phyloP scores from a whole-genome alignment of 2,329 filamentous ascomycete species.

The Aspergillus bombycis region DNA sequence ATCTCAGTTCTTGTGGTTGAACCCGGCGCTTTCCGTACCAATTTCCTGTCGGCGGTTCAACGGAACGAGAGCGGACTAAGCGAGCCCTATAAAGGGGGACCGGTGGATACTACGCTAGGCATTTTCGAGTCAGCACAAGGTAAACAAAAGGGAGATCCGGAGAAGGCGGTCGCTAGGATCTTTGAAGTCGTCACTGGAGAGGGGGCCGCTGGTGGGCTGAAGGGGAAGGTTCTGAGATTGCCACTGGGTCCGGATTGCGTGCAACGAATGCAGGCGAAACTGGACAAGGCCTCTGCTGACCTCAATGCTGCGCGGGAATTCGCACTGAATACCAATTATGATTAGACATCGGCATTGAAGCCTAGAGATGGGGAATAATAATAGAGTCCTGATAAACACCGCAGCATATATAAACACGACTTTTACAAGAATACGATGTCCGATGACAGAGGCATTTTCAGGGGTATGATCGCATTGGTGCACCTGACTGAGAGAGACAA shows the following conservation, averaged over 20 bases:
- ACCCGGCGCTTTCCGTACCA: conserved; percentile 48
- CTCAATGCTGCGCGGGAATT: conserved; percentile 9
- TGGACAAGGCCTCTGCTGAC: conserved; percentile 12
- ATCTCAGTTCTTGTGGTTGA: conserved; percentile 47
- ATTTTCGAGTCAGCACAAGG: conserved; percentile 14
- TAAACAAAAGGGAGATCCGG: conserved; percentile 23
- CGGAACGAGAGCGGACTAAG: conserved; percentile 31
- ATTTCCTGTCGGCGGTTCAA: conserved; percentile 39
- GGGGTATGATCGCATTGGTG: too few species aligned
- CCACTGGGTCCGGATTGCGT: conserved; percentile 44
- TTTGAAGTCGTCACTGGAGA: conserved; percentile 41
- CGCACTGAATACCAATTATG: conserved; percentile 13
- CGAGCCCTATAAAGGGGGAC: conserved; percentile 32
- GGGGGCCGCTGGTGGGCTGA: conserved; percentile 35
- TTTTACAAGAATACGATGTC: too few species aligned
- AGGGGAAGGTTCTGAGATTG: conserved; percentile 39
- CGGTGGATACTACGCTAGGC: conserved; percentile 31
- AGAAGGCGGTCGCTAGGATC: conserved; percentile 37
- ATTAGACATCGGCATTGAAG: neutral
- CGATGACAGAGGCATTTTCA: too few species aligned
- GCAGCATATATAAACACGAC: too few species aligned
- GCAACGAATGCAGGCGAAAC: conserved; percentile 24
- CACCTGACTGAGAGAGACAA: too few species aligned
- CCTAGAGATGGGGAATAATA: too few species aligned
- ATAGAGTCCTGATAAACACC: too few species aligned